phyloP scores from a whole-genome alignment of 805 yeast species.

The Millerozyma acaciae region DNA sequence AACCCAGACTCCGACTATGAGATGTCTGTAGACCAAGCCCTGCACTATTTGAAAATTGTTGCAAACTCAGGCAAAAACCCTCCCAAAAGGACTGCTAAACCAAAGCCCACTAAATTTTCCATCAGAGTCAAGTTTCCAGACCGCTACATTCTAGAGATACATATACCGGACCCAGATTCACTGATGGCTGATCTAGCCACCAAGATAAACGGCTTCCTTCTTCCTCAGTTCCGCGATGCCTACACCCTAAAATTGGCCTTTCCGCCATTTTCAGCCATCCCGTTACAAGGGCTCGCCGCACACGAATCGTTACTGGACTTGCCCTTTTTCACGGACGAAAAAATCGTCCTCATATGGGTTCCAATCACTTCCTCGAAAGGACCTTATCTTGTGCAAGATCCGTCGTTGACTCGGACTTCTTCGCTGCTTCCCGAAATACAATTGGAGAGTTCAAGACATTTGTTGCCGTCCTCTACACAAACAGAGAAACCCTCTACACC shows the following conservation, averaged over 20 bases:
- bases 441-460: conserved; percentile 29
- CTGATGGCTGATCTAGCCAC: conserved; percentile 36
- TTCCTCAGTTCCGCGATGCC: conserved; percentile 23
- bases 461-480: conserved; percentile 25
- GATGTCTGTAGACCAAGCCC: conserved; percentile 35
- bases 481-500: neutral
- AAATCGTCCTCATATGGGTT: conserved; percentile 37
- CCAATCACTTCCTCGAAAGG: conserved; percentile 14
- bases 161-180: conserved; percentile 21
- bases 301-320: conserved; percentile 21
- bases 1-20: conserved; percentile 42
- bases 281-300: conserved; percentile 25
- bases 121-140: conserved; percentile 40
- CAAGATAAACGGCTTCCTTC: conserved; percentile 30
- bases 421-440: conserved; percentile 36
- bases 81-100: conserved; percentile 2
- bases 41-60: conserved; percentile 32
- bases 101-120: conserved; percentile 22
- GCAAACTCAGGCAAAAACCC: conserved; percentile 20
- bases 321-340: conserved; percentile 28
- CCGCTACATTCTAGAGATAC: conserved; percentile 30
- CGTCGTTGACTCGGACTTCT: too few relatives aligned
- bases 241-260: conserved; percentile 31
- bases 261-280: conserved; percentile 35
- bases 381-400: conserved; percentile 22